Base-by-base conservation (phyloP, 2,329 filamentous ascomycete species). In the Aspergillus unguis region DNA sequence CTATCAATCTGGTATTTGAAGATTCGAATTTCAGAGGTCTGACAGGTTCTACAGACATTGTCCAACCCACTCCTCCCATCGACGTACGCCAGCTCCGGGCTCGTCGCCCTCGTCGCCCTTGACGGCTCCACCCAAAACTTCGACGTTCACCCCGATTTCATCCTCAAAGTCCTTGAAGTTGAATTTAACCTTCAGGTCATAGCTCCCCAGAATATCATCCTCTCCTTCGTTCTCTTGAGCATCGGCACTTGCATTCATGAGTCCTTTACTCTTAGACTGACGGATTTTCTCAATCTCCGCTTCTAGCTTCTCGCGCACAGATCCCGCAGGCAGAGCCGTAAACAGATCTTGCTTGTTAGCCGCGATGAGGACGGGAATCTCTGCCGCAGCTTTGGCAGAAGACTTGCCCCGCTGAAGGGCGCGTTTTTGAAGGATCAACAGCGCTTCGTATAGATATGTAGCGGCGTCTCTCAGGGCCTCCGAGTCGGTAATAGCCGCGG, bases 291-390 rank as follows among this genome's bases (percentile, higher is more conserved):
- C 84, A 55, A 97, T 84, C 70, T 96, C 92, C 9, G 80, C 77
- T 74, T 97, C 92, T 10, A 99, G 77, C 58, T 82, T 83, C 48
- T 80, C 79, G 70, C 83, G 86, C 54, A 96, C 88, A 31, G 95
- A 77, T 5, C 82, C 80, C 0, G 88, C 83, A 0, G 94, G 94
- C 47, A 96, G 75, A 6, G 92, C 90, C 0, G 94, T 96, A 69
- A 99, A 99, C 1, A 99, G 79, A 70, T 99, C 94, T 67, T 91
- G 82, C 79, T 99, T 99, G 74, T 97, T 99, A 49, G 91, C 92
- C 1, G 91, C 92, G 32, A 99, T 77, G 33, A 99, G 79, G 6
- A 99, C 80, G 0, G 88, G 85, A 6, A 94, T 79, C 25, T 82
- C 78, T 25, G 77, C 73, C 0, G 82, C 80, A 0, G 77, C 77